A percentile compares a stretch with the other conserved stretches of the same genome.
phyloP scores from a whole-genome alignment of 495 filamentous ascomycete species.

The Patellaria atrata region DNA sequence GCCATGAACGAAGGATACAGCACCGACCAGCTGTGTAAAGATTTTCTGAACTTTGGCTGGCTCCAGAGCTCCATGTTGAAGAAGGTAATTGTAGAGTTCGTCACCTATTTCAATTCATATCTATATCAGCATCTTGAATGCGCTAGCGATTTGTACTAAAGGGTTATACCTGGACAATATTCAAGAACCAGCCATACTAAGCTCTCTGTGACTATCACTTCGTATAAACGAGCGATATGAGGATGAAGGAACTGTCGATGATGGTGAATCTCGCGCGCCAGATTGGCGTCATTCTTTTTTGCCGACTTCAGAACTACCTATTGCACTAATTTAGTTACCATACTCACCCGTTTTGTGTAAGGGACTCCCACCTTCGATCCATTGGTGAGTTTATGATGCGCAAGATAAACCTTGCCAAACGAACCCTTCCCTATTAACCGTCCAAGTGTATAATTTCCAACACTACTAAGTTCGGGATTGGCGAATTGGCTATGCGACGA shows the following conservation, averaged over 20 bases:
- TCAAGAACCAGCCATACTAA: slow-evolving; percentile 94
- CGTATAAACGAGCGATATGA: slow-evolving; percentile 91
- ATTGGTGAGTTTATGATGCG: slow-evolving; percentile 94
- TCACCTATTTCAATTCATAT: slow-evolving; percentile 46
- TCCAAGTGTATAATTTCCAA: slow-evolving; percentile 89
- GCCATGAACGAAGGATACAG: slow-evolving; percentile 88
- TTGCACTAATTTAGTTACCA: slow-evolving; percentile 11
- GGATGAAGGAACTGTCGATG: slow-evolving; percentile 96
- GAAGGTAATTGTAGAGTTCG: slow-evolving; percentile 90
- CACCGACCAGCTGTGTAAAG: slow-evolving; percentile 90
- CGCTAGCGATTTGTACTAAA: not conserved
- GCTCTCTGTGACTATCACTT: slow-evolving; percentile 90
- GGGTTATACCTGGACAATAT: slow-evolving; percentile 74
- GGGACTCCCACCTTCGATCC: slow-evolving; percentile 68
- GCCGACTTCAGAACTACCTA: slow-evolving; percentile 97
- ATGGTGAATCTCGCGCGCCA: slow-evolving; percentile 94
- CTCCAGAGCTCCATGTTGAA: slow-evolving; percentile 69
- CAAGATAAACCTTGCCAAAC: slow-evolving; percentile 96
- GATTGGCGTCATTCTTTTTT: slow-evolving; percentile 87
- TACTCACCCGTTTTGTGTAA: not conserved
- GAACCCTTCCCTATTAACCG: slow-evolving; percentile 91
- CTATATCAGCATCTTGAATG: slow-evolving; percentile 3
- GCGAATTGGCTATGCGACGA: slow-evolving; percentile 65
- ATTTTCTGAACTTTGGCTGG: slow-evolving; percentile 86
- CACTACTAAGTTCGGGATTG: slow-evolving; percentile 73